Conservation (phyloP, 441 rosid genomes). For the Lepidium campestre region DNA sequence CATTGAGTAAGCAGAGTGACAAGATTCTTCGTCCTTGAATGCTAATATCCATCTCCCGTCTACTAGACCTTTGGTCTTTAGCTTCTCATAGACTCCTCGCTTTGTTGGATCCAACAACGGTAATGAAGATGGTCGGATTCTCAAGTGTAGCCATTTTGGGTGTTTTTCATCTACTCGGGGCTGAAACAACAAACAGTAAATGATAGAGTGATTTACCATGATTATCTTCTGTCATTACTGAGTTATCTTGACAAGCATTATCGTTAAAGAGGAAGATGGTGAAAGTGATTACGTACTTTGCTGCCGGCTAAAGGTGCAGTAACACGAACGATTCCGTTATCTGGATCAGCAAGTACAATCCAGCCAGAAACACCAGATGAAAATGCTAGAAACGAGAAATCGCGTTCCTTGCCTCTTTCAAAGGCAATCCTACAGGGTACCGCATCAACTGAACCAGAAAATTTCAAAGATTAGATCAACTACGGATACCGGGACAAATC, state of each 20-base stretch:
- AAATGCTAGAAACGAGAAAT: constrained; percentile 61
- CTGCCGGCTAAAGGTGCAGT: constrained; percentile 87
- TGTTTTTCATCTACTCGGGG: constrained; percentile 84
- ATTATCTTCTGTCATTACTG: not conserved
- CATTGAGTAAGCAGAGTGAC: constrained; percentile 72
- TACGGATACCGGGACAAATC: not conserved
- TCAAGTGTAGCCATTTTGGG: constrained; percentile 79
- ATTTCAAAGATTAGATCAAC: constrained; percentile 20
- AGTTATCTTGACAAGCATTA: not conserved
- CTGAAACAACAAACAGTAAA: constrained; percentile 35
- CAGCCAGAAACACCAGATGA: constrained; percentile 74
- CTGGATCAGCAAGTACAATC: constrained; percentile 77
- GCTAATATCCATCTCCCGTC: constrained; percentile 98
- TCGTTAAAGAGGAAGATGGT: not conserved
- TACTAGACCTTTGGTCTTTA: constrained; percentile 60
- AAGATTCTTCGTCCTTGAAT: constrained; percentile 72
- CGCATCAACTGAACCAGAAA: constrained; percentile 67
- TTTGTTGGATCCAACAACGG: constrained; percentile 60
- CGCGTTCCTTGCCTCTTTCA: constrained; percentile 92
- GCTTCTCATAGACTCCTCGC: constrained; percentile 34
- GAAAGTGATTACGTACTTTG: constrained; percentile 17
- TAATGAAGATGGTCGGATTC: constrained; percentile 79
- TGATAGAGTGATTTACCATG: not conserved
- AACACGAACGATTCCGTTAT: constrained; percentile 66
- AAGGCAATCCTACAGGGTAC: constrained; percentile 91